Percentiles rank a stretch among this genome's conserved stretches.
These are phyloP conservation scores for Chlamydomonas schloesseri DNA, from an alignment of 139 green algal genomes.

Conservation along the genomic window DNA sequence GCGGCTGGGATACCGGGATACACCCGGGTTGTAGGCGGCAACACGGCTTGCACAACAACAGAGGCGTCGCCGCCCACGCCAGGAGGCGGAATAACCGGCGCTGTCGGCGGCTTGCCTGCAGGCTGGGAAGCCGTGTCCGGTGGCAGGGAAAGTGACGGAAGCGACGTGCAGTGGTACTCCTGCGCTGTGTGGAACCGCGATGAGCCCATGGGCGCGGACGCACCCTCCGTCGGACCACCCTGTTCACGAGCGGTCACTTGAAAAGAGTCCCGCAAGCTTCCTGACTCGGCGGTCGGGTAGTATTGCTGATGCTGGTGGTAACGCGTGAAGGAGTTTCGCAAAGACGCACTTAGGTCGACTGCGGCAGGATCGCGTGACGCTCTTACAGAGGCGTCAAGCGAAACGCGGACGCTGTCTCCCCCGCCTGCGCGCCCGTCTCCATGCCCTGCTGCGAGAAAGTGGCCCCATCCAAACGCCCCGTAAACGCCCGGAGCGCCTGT, in stretches of 20 bases:
- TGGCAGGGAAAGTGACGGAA: background rate
- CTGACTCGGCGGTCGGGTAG: background rate
- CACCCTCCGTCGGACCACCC: background rate
- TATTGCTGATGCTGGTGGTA: background rate
- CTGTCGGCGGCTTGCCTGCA: background rate
- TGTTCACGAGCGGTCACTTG: background rate
- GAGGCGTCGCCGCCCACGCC: background rate
- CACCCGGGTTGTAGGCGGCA: background rate
- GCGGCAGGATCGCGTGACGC: background rate
- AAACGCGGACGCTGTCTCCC: conserved; percentile 13
- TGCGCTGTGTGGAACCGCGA: background rate
- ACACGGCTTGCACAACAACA: background rate
- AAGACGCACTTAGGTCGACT: background rate
- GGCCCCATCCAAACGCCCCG: conserved; percentile 23
- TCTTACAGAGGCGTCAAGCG: background rate
- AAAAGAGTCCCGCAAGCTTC: background rate
- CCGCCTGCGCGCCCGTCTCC: background rate
- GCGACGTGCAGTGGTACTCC: background rate
- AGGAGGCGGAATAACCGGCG: background rate
- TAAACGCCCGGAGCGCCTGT: conserved; percentile 29
- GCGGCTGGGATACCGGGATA: background rate
- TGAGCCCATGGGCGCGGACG: background rate
- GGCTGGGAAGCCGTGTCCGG: background rate
- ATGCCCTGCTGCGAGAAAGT: background rate
- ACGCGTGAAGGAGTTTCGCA: conserved; percentile 18